Percentiles rank a stretch among this genome's conserved stretches.
Evolutionary conservation across 2,329 filamentous ascomycete genomes (phyloP).

Genomic region (Pezicula carpinea): DNA sequence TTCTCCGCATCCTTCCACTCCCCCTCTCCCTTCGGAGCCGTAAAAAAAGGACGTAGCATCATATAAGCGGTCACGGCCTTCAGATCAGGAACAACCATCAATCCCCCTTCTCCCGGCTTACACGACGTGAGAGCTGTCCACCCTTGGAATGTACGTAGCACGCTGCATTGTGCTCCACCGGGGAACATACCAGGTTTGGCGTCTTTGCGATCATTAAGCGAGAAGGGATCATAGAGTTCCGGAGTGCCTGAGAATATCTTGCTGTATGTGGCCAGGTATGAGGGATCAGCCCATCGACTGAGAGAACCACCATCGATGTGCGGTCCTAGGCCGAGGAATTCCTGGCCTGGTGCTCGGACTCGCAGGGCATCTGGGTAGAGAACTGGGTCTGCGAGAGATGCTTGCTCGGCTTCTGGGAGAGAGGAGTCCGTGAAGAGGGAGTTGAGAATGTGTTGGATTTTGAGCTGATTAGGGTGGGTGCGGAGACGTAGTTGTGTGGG

Average conservation of each 20-base stretch:
- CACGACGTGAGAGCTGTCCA: constrained; percentile 36
- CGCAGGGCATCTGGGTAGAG: constrained; percentile 33
- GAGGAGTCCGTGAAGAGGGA: constrained; percentile 31
- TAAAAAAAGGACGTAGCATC: constrained; percentile 35
- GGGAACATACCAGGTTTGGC: constrained; percentile 31
- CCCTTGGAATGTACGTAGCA: constrained; percentile 34
- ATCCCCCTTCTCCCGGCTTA: constrained; percentile 29
- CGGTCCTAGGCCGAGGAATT: constrained; percentile 35
- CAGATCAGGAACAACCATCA: constrained; percentile 35
- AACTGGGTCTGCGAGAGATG: constrained; percentile 26
- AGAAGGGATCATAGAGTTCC: constrained; percentile 29
- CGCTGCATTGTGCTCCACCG: constrained; percentile 31
- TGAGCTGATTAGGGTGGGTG: constrained; percentile 32
- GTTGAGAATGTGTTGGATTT: constrained; percentile 32
- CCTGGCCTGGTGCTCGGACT: constrained; percentile 31
- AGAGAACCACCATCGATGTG: constrained; percentile 39
- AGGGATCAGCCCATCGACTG: constrained; percentile 34
- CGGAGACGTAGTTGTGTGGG: constrained; percentile 33
- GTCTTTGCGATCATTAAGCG: constrained; percentile 29
- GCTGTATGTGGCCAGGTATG: constrained; percentile 33
- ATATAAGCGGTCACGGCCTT: constrained; percentile 32
- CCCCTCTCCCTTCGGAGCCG: constrained; percentile 21
- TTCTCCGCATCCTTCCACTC: constrained; percentile 31
- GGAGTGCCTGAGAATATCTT: constrained; percentile 13
- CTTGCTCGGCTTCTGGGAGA: constrained; percentile 1